These are phyloP conservation scores for Blastobotrys americana DNA, from an alignment of 805 yeast species.

Conservation along the genomic window DNA sequence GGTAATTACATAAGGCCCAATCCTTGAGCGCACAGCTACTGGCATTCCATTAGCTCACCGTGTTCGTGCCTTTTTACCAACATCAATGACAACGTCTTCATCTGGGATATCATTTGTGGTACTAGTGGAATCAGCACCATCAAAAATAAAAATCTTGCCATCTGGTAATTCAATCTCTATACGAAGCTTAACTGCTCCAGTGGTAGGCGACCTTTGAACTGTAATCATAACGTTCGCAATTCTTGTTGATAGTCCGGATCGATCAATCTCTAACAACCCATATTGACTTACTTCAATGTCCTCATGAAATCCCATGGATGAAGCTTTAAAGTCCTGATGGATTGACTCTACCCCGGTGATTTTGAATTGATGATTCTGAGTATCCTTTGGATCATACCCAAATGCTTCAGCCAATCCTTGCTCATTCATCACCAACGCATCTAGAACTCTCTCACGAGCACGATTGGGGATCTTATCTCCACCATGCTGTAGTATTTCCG, in stretches of 20 bases:
- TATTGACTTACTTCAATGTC: conserved; percentile 16
- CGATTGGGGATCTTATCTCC: conserved; percentile 7
- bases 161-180: conserved; percentile 16
- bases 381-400: conserved; percentile 8
- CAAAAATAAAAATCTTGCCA: conserved; percentile 11
- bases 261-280: conserved; percentile 14
- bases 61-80: conserved; percentile 2
- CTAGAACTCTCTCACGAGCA: conserved; percentile 15
- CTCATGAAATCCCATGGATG: conserved; percentile 18
- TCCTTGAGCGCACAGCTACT: too few relatives aligned
- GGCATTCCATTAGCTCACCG: too few relatives aligned
- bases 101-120: conserved; percentile 6
- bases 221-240: conserved; percentile 17
- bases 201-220: conserved; percentile 4
- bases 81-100: conserved; percentile 16
- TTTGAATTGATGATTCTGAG: conserved; percentile 5
- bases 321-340: conserved; percentile 21
- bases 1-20: too few relatives aligned
- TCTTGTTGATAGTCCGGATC: conserved; percentile 2
- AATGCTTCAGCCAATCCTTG: conserved; percentile 13
- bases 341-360: conserved; percentile 18
- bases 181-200: conserved; percentile 14
- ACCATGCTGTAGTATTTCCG: neutral
- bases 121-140: conserved; percentile 2
- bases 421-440: conserved; percentile 17